phyloP scores from a whole-genome alignment of 192 early-diverging fungal species.

The Phycomyces blakesleeanus region DNA sequence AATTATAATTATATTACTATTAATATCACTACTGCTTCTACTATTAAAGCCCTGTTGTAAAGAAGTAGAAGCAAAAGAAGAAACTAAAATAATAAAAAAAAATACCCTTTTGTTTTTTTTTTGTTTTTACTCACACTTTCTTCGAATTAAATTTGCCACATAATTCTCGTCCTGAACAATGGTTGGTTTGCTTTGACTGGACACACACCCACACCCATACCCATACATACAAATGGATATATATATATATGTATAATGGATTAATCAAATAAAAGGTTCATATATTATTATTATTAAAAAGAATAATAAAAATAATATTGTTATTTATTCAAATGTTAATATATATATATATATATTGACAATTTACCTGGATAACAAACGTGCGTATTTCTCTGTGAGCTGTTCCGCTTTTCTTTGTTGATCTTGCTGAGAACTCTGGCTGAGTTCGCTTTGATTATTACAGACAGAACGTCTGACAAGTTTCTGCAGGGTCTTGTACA shows the following conservation, averaged over 20 bases:
- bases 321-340: too few relatives aligned
- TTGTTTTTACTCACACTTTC: constrained; percentile 61
- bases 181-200: constrained; percentile 34
- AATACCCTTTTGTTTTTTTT: too few relatives aligned
- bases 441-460: background rate
- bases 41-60: too few relatives aligned
- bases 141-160: constrained; percentile 58
- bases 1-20: too few relatives aligned
- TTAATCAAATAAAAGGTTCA: too few relatives aligned
- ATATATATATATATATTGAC: background rate
- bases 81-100: too few relatives aligned
- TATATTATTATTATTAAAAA: too few relatives aligned
- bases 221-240: background rate
- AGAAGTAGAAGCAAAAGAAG: too few relatives aligned
- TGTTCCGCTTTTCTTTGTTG: background rate
- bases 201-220: background rate
- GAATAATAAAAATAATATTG: too few relatives aligned
- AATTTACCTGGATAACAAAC: background rate
- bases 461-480: background rate
- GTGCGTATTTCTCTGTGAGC: background rate
- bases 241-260: too few relatives aligned
- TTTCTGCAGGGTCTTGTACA: background rate
- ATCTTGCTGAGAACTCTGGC: background rate
- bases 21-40: too few relatives aligned
- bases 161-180: constrained; percentile 52